These are phyloP conservation scores for Colletotrichum graminicola DNA, from an alignment of 2,329 filamentous ascomycete species.

Conservation along the genomic window DNA sequence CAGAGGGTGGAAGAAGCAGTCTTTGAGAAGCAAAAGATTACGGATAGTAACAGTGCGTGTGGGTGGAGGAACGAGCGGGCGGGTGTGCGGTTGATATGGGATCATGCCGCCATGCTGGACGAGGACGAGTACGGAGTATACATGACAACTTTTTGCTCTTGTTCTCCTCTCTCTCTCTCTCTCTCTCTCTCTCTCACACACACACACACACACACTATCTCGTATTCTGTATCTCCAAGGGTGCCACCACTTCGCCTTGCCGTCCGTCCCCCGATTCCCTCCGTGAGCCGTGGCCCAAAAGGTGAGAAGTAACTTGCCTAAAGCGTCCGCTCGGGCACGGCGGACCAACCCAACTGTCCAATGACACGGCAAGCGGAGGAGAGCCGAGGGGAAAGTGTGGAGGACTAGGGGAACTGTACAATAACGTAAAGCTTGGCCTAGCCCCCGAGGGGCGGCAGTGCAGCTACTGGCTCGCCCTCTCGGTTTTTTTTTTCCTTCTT, in stretches of 20 bases:
- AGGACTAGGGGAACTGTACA: neutral
- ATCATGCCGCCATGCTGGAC: neutral
- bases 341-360: neutral
- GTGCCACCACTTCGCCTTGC: neutral
- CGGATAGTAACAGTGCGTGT: neutral
- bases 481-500: neutral
- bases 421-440: conserved; percentile 7
- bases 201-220: too few species aligned
- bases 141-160: neutral
- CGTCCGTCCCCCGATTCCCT: conserved; percentile 36
- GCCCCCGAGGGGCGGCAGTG: neutral
- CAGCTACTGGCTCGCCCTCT: neutral
- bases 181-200: too few species aligned
- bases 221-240: neutral
- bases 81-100: conserved; percentile 11
- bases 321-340: conserved; percentile 15
- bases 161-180: too few species aligned
- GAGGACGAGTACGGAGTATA: too few species aligned
- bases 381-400: neutral
- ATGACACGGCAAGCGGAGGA: neutral
- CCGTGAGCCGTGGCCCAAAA: conserved; percentile 27
- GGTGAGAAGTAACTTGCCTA: conserved; percentile 17
- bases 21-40: neutral
- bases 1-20: neutral
- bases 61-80: neutral